A percentile compares a stretch with the other conserved stretches of the same genome.
Conservation (phyloP, 805 yeast species). For the Groenewaldozyma salmanticensis region DNA sequence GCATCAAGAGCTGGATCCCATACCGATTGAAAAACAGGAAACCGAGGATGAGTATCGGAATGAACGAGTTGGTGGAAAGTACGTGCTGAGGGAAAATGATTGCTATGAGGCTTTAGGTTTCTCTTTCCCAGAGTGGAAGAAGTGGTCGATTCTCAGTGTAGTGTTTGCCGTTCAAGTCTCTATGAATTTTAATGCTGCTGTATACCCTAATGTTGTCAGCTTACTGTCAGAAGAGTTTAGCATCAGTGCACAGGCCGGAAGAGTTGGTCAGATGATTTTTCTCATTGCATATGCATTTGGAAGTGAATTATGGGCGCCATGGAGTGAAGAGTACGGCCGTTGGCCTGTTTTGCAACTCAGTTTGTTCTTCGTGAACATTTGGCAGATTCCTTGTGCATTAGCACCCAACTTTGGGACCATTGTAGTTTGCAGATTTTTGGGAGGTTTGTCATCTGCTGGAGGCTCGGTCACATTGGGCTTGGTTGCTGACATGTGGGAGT, state of each 20-base stretch:
- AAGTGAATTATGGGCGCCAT: constrained; percentile 43
- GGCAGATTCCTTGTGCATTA: constrained; percentile 34
- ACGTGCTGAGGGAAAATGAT: constrained; percentile 25
- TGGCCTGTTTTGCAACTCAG: constrained; percentile 35
- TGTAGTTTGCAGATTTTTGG: constrained; percentile 36
- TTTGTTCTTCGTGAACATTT: constrained; percentile 36
- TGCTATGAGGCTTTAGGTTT: constrained; percentile 31
- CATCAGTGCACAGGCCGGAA: constrained; percentile 35
- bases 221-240: constrained; percentile 35
- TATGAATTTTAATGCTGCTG: constrained; percentile 34
- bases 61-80: no score
- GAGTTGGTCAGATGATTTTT: constrained; percentile 41
- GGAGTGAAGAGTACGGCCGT: constrained; percentile 45
- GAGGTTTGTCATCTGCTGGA: constrained; percentile 46
- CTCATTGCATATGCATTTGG: constrained; percentile 50
- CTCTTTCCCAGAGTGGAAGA: constrained; percentile 25
- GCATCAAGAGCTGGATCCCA: neutral
- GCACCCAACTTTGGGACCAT: constrained; percentile 32
- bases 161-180: constrained; percentile 32
- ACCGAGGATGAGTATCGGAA: no score
- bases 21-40: neutral
- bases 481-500: constrained; percentile 36
- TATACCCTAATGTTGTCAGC: constrained; percentile 31
- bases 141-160: constrained; percentile 31
- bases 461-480: constrained; percentile 46